Conservation (phyloP, 2,329 filamentous ascomycete genomes). For the Ceratocystis ficicola region DNA sequence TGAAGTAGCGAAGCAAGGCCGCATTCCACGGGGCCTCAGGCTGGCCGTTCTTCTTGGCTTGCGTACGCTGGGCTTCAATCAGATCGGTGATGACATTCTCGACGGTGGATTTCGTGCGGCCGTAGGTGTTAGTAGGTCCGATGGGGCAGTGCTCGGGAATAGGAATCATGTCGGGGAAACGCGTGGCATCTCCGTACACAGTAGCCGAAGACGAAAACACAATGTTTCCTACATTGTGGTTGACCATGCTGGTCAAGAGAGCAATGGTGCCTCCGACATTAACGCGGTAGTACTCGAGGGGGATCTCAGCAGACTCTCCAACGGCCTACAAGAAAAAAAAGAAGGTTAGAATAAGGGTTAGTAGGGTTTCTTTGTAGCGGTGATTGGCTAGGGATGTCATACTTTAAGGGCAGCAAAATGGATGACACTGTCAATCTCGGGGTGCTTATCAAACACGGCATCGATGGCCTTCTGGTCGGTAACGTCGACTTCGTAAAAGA, state of each 20-base stretch:
- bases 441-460: conserved; percentile 76
- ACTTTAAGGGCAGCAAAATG: conserved; percentile 98
- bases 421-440: conserved; percentile 93
- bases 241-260: conserved; percentile 75
- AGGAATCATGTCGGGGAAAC: conserved; percentile 95
- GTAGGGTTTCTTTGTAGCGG: conserved; percentile 18
- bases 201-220: conserved; percentile 98
- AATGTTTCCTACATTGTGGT: conserved; percentile 86
- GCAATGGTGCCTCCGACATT: conserved; percentile 88
- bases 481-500: conserved; percentile 77
- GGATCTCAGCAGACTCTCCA: conserved; percentile 85
- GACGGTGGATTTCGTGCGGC: conserved; percentile 86
- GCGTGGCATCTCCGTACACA: conserved; percentile 94
- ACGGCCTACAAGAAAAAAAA: conserved; percentile 54
- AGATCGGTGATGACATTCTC: conserved; percentile 87
- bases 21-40: conserved; percentile 77
- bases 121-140: conserved; percentile 94
- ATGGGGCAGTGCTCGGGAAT: conserved; percentile 96
- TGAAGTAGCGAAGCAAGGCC: conserved; percentile 91
- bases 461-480: conserved; percentile 75
- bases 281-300: conserved; percentile 94
- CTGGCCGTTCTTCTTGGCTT: conserved; percentile 67
- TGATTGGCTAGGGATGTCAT: conserved; percentile 25
- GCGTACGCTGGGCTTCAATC: conserved; percentile 74
- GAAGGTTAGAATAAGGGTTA: conserved; percentile 13